Evolutionary conservation across 163 green algal species (phyloP).

Genomic region (Scenedesmus sp.): DNA sequence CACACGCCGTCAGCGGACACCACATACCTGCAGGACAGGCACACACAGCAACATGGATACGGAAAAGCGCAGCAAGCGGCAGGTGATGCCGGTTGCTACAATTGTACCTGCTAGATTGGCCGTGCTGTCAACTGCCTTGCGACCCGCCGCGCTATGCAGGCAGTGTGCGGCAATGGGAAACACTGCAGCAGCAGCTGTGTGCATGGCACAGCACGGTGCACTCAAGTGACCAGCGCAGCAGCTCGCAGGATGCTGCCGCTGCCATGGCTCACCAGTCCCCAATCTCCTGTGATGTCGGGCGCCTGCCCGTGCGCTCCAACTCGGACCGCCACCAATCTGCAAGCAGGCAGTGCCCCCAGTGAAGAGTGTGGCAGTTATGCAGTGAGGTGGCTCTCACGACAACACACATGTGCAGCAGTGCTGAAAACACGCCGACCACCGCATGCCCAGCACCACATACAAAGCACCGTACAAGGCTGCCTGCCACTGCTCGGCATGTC

Average conservation of each 20-base stretch:
- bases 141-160: too few relatives aligned
- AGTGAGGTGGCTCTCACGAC: neutral
- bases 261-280: constrained; percentile 20
- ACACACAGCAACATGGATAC: neutral
- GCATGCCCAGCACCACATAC: neutral
- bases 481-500: neutral
- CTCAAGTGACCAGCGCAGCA: too few relatives aligned
- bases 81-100: neutral
- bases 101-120: neutral
- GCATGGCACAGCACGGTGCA: neutral
- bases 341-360: neutral
- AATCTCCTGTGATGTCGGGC: constrained; percentile 61
- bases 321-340: constrained; percentile 63
- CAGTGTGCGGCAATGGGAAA: neutral
- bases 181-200: neutral
- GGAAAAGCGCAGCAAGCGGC: too few relatives aligned
- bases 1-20: constrained; percentile 51
- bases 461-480: neutral
- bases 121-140: neutral
- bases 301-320: constrained; percentile 53
- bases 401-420: neutral
- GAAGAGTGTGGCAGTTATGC: neutral
- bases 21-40: constrained; percentile 50
- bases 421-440: neutral
- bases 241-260: neutral